Evolutionary conservation across 208 protist species (phyloP).

Genomic region (Wallacemonas sp.): DNA sequence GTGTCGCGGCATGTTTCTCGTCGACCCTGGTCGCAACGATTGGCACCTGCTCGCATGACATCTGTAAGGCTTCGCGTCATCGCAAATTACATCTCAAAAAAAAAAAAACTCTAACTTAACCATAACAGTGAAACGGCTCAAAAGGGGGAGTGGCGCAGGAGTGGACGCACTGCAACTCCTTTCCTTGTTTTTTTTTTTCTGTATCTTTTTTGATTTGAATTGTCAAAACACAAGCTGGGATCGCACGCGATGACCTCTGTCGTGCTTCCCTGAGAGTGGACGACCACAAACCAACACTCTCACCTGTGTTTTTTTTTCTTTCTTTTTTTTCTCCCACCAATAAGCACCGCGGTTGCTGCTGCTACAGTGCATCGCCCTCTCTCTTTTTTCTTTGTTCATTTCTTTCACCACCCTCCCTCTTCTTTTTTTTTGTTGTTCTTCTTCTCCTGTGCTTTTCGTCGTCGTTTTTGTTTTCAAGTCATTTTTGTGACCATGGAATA

Average conservation of each 20-base stretch:
- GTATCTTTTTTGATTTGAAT: conserved; percentile 12
- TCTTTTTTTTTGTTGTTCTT: neutral
- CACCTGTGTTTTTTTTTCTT: neutral
- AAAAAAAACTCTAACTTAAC: no score
- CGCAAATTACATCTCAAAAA: neutral
- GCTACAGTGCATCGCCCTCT: neutral
- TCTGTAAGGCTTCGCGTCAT: neutral
- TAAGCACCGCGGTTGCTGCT: no score
- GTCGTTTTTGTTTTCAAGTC: neutral
- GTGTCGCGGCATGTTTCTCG: neutral
- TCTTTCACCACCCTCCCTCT: neutral
- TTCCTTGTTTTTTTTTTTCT: conserved; percentile 16
- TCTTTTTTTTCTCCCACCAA: conserved; percentile 11
- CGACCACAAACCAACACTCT: neutral
- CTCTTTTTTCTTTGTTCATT: conserved; percentile 11
- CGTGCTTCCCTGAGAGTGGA: no score
- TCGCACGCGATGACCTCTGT: no score
- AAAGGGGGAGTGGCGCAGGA: no score
- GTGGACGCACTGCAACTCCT: no score
- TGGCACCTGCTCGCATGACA: no score
- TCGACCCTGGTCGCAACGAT: no score
- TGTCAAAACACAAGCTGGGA: no score
- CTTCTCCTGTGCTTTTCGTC: neutral
- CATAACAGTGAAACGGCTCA: no score
- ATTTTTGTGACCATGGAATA: neutral